Evolutionary conservation across 1,284 basidiomycete species (phyloP).

Genomic region (Microbotryum scabiosae): DNA sequence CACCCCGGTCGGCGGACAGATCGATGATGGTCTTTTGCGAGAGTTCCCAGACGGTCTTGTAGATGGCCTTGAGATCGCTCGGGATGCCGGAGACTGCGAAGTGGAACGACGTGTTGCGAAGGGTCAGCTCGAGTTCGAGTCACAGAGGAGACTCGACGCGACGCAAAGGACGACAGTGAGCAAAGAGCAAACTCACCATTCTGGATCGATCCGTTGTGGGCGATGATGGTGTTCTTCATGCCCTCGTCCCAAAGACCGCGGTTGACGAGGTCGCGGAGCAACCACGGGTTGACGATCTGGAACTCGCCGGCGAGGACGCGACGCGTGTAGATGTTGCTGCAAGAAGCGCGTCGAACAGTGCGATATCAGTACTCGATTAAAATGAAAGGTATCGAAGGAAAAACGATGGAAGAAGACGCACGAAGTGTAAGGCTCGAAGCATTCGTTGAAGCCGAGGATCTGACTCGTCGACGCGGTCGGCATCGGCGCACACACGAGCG

Average conservation of each 20-base stretch:
- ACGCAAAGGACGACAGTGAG: background rate
- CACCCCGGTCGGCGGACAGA: slow-evolving; percentile 94
- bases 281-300: slow-evolving; percentile 98
- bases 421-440: slow-evolving; percentile 95
- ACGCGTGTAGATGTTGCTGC: slow-evolving; percentile 94
- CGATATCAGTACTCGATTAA: background rate
- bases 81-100: slow-evolving; percentile 56
- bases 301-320: slow-evolving; percentile 99
- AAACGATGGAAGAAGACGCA: slow-evolving; percentile 37
- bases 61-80: slow-evolving; percentile 84
- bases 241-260: slow-evolving; percentile 93
- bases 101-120: background rate
- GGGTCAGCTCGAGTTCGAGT: background rate
- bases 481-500: slow-evolving; percentile 93
- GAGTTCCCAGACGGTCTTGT: slow-evolving; percentile 99
- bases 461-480: slow-evolving; percentile 98
- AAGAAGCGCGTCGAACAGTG: slow-evolving; percentile 16
- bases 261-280: slow-evolving; percentile 92
- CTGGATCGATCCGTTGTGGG: slow-evolving; percentile 91
- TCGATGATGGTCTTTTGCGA: slow-evolving; percentile 97
- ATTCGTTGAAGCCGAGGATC: slow-evolving; percentile 97
- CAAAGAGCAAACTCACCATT: slow-evolving; percentile 49
- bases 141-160: background rate
- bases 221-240: slow-evolving; percentile 99
- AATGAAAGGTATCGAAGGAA: background rate